Base-by-base conservation (phyloP, 1,139 yeast genomes). In the Magnusiomyces magnusii region DNA sequence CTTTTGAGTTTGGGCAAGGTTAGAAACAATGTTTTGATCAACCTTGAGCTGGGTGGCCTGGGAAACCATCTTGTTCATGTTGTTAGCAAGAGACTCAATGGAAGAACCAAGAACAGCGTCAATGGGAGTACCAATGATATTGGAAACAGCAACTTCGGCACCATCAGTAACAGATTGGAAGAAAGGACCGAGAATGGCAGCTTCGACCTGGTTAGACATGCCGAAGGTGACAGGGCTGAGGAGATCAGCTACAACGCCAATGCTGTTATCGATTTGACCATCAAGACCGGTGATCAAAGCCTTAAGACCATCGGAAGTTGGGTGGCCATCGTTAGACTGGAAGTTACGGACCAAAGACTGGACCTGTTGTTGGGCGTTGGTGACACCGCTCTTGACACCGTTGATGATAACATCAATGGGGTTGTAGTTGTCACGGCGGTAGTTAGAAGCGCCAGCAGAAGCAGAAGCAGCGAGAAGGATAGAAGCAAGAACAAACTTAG, bases 161-260 rank as follows among this genome's bases (percentile, higher is more conserved):
- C 73, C 73, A 62, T 69, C 71, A 57, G 72, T 68, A 24, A 71
- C 65, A 19, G 72, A 67, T 62, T 71, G 74, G 59, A 69, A 69
- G 54, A 68, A 62, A 17, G 74, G 73, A 10, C 67, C 65, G 10
- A 70, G 66, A 44, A 70, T 61, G 34, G 66, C 58, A 53, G 62
- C 60, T 19, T 66, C 68, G 36, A 70, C 61, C 5, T 63, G 67
- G 50, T 59, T 58, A 24, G 73, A 64, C 23, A 61, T 55, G 21
- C 71, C 71, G 59, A 31, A 68, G 63, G 66, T 62, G 17, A 65
- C 31, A 27, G 71, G 69, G 27, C 66, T 61, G 34, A 67, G 59
- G 17, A 65, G 66, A 17, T 63, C 58, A 21, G 64, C 60, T 19
- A 68, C 57, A 28, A 67, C 57, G 34, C 66, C 66, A 53, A 69